Percentiles rank a stretch among this genome's conserved stretches.
Conservation (phyloP, 805 yeast species). For the Lachancea sp. region DNA sequence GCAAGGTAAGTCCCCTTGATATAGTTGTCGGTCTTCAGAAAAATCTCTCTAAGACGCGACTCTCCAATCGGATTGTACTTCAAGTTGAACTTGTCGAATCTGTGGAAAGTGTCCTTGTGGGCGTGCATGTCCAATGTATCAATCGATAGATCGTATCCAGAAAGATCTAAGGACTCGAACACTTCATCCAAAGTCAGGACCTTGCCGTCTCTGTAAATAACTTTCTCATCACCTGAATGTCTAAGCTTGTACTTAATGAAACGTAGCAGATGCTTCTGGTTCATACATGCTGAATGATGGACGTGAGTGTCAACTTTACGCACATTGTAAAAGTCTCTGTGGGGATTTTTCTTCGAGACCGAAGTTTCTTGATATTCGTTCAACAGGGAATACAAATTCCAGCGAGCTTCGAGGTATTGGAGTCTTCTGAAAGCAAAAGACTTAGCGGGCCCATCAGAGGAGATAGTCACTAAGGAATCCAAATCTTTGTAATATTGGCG, state of each 20-base stretch:
- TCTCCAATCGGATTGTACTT: constrained; percentile 98
- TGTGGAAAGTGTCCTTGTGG: constrained; percentile 94
- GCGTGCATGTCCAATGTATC: constrained; percentile 99
- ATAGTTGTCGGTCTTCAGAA: constrained; percentile 90
- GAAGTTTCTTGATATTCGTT: constrained; percentile 92
- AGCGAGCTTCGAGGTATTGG: constrained; percentile 91
- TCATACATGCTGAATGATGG: constrained; percentile 99
- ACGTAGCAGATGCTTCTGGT: constrained; percentile 90
- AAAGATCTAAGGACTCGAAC: constrained; percentile 79
- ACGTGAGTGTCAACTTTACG: constrained; percentile 71
- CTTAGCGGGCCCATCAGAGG: constrained; percentile 94
- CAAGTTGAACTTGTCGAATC: constrained; percentile 94
- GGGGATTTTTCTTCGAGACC: constrained; percentile 88
- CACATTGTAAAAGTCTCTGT: constrained; percentile 58
- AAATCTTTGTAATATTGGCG: constrained; percentile 81
- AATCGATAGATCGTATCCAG: constrained; percentile 91
- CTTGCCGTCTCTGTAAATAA: constrained; percentile 88
- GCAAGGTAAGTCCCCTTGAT: constrained; percentile 86
- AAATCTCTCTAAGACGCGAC: constrained; percentile 92
- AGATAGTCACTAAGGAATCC: constrained; percentile 61
- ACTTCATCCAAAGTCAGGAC: constrained; percentile 83
- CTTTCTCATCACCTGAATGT: constrained; percentile 79
- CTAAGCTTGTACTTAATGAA: constrained; percentile 92
- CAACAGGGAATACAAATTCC: constrained; percentile 83
- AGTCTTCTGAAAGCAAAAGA: constrained; percentile 91